A percentile compares a stretch with the other conserved stretches of the same genome.
phyloP scores from a whole-genome alignment of 345 rosid genomes.

The Raphanus sativus region DNA sequence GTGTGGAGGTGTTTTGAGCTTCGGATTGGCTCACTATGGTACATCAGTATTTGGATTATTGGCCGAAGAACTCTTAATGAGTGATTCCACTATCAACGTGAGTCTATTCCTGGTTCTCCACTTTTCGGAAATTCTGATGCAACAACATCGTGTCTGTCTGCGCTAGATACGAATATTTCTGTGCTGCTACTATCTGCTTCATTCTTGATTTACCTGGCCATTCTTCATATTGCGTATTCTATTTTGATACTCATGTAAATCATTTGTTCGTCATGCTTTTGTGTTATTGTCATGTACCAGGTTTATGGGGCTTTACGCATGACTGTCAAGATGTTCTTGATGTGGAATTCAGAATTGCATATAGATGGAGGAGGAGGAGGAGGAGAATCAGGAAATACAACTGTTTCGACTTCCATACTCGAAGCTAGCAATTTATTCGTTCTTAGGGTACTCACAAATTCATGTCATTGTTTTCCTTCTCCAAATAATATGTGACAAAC shows the following conservation, averaged over 20 bases:
- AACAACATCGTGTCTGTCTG: conserved; percentile 3
- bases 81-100: conserved; percentile 89
- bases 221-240: too few species aligned
- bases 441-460: conserved; percentile 65
- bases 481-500: conserved; percentile 22
- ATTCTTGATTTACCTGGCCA: conserved; percentile 23
- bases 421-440: conserved; percentile 96
- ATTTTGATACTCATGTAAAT: conserved; percentile 7
- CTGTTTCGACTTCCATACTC: conserved; percentile 80
- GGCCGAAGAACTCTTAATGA: conserved; percentile 97
- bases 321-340: conserved; percentile 95
- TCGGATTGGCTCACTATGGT: conserved; percentile 86
- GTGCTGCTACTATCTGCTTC: conserved; percentile 10
- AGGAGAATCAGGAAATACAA: too few species aligned
- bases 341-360: conserved; percentile 97
- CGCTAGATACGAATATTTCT: background rate
- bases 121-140: conserved; percentile 40
- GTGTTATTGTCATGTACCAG: conserved; percentile 41
- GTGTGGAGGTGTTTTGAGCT: conserved; percentile 75
- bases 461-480: conserved; percentile 22
- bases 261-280: conserved; percentile 13
- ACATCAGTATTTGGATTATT: conserved; percentile 90
- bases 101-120: conserved; percentile 20
- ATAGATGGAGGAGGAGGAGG: conserved; percentile 88
- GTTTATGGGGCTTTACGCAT: conserved; percentile 98